Conservation (phyloP, 805 yeast genomes). For the Zygosaccharomyces rouxii region DNA sequence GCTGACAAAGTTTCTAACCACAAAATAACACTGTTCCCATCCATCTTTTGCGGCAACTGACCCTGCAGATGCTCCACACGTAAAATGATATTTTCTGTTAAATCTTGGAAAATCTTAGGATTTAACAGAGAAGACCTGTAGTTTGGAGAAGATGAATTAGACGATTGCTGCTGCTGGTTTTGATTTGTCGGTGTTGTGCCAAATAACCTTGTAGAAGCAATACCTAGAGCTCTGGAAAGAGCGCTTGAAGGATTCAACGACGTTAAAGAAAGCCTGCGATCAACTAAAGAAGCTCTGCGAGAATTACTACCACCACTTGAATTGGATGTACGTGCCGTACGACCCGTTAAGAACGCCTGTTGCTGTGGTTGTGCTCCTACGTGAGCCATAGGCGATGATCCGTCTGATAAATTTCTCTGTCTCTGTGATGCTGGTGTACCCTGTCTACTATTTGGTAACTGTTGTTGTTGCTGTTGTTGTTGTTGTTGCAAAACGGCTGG, state of each 20-base stretch:
- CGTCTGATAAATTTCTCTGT: conserved; percentile 1
- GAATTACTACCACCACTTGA: conserved; percentile 46
- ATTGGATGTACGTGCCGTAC: conserved; percentile 15
- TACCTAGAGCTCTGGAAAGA: conserved; percentile 76
- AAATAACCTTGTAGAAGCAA: conserved; percentile 83
- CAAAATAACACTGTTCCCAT: conserved; percentile 33
- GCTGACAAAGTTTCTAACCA: conserved; percentile 75
- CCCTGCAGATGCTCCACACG: conserved; percentile 23
- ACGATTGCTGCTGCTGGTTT: conserved; percentile 25
- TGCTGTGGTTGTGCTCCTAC: conserved; percentile 13
- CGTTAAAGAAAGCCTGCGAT: conserved; percentile 61
- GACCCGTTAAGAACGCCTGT: conserved; percentile 12
- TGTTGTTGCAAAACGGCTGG: conserved; percentile 12
- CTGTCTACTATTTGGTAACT: neutral
- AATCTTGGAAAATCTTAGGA: conserved; percentile 29
- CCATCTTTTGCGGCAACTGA: conserved; percentile 13
- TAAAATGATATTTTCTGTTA: conserved; percentile 32
- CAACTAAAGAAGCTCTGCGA: conserved; percentile 59
- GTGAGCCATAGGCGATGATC: neutral
- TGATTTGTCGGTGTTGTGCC: conserved; percentile 40
- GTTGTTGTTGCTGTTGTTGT: conserved; percentile 12
- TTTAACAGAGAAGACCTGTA: conserved; percentile 22
- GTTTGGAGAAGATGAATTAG: conserved; percentile 26
- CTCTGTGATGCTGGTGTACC: conserved; percentile 6
- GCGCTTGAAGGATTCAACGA: conserved; percentile 79